Evolutionary conservation across 805 yeast species (phyloP).

Genomic region (Starmerella gropengiesseri): DNA sequence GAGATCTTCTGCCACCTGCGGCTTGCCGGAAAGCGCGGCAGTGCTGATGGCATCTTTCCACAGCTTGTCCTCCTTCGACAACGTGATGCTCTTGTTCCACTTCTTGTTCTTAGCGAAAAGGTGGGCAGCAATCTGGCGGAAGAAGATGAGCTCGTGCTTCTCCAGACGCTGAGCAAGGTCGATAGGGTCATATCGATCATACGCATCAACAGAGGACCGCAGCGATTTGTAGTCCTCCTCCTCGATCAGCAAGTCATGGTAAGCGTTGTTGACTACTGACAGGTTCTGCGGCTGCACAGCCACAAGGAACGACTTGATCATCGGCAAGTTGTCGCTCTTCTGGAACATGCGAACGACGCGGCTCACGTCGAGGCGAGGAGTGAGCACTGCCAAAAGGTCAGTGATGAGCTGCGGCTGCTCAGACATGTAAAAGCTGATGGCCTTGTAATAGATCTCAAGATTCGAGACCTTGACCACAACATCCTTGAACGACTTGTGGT

Average conservation of each 20-base stretch:
- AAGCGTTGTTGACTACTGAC: slow-evolving; percentile 85
- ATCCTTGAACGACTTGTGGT: slow-evolving; percentile 89
- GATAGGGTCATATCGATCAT: slow-evolving; percentile 83
- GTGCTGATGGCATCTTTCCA: slow-evolving; percentile 94
- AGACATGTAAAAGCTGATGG: slow-evolving; percentile 83
- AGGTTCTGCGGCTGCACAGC: slow-evolving; percentile 84
- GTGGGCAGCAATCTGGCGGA: slow-evolving; percentile 92
- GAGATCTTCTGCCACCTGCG: slow-evolving; percentile 78
- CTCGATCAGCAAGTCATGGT: slow-evolving; percentile 89
- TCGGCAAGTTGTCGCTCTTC: slow-evolving; percentile 89
- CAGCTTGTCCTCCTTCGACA: slow-evolving; percentile 81
- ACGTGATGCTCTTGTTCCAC: slow-evolving; percentile 77
- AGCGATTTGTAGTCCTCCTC: slow-evolving; percentile 92
- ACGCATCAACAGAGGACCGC: slow-evolving; percentile 74
- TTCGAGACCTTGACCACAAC: slow-evolving; percentile 89
- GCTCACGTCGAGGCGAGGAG: slow-evolving; percentile 85
- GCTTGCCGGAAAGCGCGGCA: slow-evolving; percentile 67
- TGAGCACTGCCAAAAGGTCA: slow-evolving; percentile 71
- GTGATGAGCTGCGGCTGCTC: slow-evolving; percentile 86
- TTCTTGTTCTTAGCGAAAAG: slow-evolving; percentile 90
- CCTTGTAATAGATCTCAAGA: slow-evolving; percentile 93
- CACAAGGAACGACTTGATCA: slow-evolving; percentile 88
- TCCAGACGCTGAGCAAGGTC: slow-evolving; percentile 89
- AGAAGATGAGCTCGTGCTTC: slow-evolving; percentile 79
- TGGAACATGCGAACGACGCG: slow-evolving; percentile 91